Percentiles rank a stretch among this genome's conserved stretches.
These are phyloP conservation scores for Ocimum tenuiflorum DNA, from an alignment of 257 asterid species.

Conservation along the genomic window DNA sequence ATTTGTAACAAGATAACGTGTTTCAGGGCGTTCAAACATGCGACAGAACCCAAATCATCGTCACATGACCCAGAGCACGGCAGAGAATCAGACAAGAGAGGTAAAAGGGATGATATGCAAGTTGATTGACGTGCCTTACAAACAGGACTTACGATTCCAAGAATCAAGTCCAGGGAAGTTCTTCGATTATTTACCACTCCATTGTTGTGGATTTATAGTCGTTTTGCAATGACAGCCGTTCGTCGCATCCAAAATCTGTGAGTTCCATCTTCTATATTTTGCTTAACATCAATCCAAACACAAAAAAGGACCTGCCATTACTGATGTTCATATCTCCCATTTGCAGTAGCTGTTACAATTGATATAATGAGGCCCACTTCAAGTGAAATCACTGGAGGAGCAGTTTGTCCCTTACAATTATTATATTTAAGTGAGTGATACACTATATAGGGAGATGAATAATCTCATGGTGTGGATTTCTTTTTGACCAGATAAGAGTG, in stretches of 20 bases:
- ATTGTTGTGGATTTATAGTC: slow-evolving; percentile 12
- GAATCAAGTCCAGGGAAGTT: slow-evolving; percentile 20
- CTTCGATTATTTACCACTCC: not conserved
- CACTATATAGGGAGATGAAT: not conserved
- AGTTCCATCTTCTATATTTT: slow-evolving; percentile 13
- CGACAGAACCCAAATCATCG: slow-evolving; percentile 35
- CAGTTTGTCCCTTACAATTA: not conserved
- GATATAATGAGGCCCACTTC: slow-evolving; percentile 8
- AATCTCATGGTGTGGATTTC: slow-evolving; percentile 7
- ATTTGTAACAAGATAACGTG: slow-evolving; percentile 8
- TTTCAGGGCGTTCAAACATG: slow-evolving; percentile 70
- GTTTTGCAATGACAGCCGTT: slow-evolving; percentile 8
- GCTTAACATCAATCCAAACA: not conserved
- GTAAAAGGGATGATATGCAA: slow-evolving; percentile 41
- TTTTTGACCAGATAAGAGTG: slow-evolving; percentile 8
- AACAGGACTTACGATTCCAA: not conserved
- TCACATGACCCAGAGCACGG: slow-evolving; percentile 30
- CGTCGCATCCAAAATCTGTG: slow-evolving; percentile 8
- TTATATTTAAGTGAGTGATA: not conserved
- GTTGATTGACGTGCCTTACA: slow-evolving; percentile 34
- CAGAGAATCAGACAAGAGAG: slow-evolving; percentile 32
- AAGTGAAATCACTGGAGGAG: slow-evolving; percentile 12
- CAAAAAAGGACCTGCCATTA: not conserved
- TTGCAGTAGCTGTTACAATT: slow-evolving; percentile 6
- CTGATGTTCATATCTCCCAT: not conserved